Base-by-base conservation (phyloP, 305 asterid species). In the Salvia sclarea region DNA sequence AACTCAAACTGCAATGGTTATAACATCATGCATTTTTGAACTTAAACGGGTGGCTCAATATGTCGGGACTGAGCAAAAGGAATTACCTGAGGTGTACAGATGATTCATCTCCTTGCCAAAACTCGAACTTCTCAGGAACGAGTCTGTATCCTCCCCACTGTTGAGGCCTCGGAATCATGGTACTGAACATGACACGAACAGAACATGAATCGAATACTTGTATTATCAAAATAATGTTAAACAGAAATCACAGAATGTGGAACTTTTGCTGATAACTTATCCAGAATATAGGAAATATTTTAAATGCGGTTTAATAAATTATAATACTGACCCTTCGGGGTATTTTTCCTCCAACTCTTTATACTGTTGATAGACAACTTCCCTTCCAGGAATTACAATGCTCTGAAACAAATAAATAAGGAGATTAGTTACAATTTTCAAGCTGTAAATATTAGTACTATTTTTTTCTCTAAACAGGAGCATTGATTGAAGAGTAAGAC, bases 121-220 rank as follows among this genome's bases (percentile, higher is more conserved):
- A 90, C 88, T 88, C 92, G 24, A 86, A 90, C 53, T 68, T 70
- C 62, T 84, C 80, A 0, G 94, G 95, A 66, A 73, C 77, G 70
- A 90, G 97, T 80, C 88, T 77, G 79, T 88, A 90, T 52, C 97
- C 94, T 64, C 97, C 95, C 95, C 97, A 90, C 72, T 78, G 62
- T 53, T 75, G 74, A 63, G 97, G 97, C 81, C 81, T 84, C 25
- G 97, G 92, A 66, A 88, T 83, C 41, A 40, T 61, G 41, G 81
- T 82, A 75, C 94, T 86, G 86, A 55, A 55, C 72, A 65, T 54
- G 45, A 50, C 64, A 33, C 37, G 55, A 61, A 37, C 33, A 16
- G n/a, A 33, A 2, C 20, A 61, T 10, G 12, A 48, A 30, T 20
- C 43, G 17, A 53, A 53, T 22, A 10, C 8, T 50, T 48, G 8